Evolutionary conservation across 2,329 filamentous ascomycete genomes (phyloP).

Genomic region (Microsporum ferrugineum): DNA sequence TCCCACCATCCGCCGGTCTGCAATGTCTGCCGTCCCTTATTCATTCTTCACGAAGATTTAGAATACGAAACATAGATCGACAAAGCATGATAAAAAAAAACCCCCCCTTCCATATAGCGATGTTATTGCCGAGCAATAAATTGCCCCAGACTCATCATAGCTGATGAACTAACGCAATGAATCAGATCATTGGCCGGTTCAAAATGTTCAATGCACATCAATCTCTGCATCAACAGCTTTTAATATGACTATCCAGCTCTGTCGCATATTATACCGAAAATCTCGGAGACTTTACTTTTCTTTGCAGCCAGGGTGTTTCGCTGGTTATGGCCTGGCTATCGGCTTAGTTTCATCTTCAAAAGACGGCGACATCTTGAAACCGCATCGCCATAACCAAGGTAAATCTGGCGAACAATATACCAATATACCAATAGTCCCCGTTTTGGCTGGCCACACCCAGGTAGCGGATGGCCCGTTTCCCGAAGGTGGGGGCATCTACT

Average conservation of each 20-base stretch:
- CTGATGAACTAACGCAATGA: neutral
- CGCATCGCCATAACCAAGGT: neutral
- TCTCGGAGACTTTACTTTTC: neutral
- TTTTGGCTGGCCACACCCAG: neutral
- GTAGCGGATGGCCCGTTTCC: neutral
- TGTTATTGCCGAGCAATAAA: neutral
- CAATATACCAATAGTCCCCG: neutral
- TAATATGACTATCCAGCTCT: too few relatives aligned
- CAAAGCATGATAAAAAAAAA: neutral
- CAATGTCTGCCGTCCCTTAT: constrained; percentile 1
- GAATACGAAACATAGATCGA: neutral
- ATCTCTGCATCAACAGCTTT: too few relatives aligned
- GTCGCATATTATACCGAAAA: neutral
- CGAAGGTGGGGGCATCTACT: neutral
- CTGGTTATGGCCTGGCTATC: neutral
- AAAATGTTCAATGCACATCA: neutral
- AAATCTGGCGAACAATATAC: neutral
- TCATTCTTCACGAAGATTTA: neutral
- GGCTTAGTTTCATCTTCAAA: neutral
- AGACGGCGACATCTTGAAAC: neutral
- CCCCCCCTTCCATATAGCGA: neutral
- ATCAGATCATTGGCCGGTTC: neutral
- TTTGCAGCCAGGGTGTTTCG: neutral
- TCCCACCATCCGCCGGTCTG: neutral
- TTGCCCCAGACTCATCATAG: neutral